Base-by-base conservation (phyloP, 495 filamentous ascomycete genomes). In the Aspergillus nidulans region DNA sequence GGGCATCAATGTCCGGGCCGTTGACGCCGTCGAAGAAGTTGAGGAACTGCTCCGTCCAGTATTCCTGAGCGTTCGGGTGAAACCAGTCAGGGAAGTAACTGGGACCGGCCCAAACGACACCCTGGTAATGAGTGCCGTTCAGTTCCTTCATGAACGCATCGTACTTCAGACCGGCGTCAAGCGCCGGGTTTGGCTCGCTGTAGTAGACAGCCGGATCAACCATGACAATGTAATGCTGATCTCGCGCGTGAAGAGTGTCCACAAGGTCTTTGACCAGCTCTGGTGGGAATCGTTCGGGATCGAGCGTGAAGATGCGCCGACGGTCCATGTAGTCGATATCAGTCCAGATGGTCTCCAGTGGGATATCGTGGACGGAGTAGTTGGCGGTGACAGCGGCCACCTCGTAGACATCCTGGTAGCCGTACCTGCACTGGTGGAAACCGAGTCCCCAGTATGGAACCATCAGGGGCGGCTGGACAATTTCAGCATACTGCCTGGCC, bases 21-120 rank as follows among this genome's bases (percentile, higher is more conserved):
- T 63, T 73, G 0, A 79, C 64, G 0, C 78, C 59, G 57, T 74
- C 64, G 71, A 96, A 96, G 76, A 94, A 92, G 0, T 57, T 52
- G 16, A 56, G 57, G 63, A 92, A 90, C 66, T 94, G 83, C 32
- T 72, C 76, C 60, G 84, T 83, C 90, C 90, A 96, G 68, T 83
- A 96, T 0, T 65, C 66, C 54, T 84, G 77, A 6, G 82, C 81
- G 30, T 81, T 79, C 4, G 81, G 73, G 34, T 85, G 74, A 68
- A 95, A 94, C 90, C 90, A 94, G 65, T 96, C 91, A 0, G 89
- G 89, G 64, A 85, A 92, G 10, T 80, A 87, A 5, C 86, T 85
- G 13, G 86, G 79, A 40, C 91, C 91, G 16, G 90, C 87, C 91
- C 91, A 96, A 16, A 95, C 90, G 9, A 89, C 63, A 70, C 86